Evolutionary conservation across 768 basidiomycete genomes (phyloP), one percentile per base, ranked within the genome.

Genomic region (Leccinellum luteum): DNA sequence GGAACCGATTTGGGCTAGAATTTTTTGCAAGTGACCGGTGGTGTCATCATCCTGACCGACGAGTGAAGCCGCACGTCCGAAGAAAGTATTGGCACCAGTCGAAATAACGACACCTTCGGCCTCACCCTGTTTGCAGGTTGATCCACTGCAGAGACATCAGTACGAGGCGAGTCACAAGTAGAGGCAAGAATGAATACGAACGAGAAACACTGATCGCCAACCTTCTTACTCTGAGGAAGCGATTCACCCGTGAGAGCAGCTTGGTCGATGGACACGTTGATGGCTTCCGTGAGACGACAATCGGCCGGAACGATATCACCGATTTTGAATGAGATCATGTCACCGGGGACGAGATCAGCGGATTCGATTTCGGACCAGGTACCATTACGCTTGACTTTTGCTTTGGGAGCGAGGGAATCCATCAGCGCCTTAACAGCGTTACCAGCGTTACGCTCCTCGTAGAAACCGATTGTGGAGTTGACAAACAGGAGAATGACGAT

Each of bases 351-450:
- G 53, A 98, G 85, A 34, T 79, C 82, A 34, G 94, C 65, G 0
- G 93, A 94, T 69, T 98, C 96, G 63, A 98, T 89, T 73, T 98
- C 96, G 19, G 75, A 70, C 96, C 96, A 98, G 34, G 67, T 67
- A 59, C 91, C 91, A 59, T 81, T 81, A 56, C 96, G 94, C 79
- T 85, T 92, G 71, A 93, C 92, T 75, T 90, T 91, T 31, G 94
- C 96, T 78, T 98, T 98, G 71, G 96, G 96, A 6, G 95, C 95
- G 59, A 98, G 90, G 1, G 96, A 97, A 72, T 98, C 96, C 96
- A 98, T 98, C 60, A 98, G 89, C 4, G 96, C 96, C 79, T 96
- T 97, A 79, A 98, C 96, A 27, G 96, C 96, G 75, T 98, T 98
- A 75, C 96, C 96, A 44, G 96, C 96, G 67, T 93, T 94, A 54